Evolutionary conservation across 2,329 filamentous ascomycete genomes (phyloP), one percentile per base, ranked within the genome.

Genomic region (Diaporthe citriasiana): DNA sequence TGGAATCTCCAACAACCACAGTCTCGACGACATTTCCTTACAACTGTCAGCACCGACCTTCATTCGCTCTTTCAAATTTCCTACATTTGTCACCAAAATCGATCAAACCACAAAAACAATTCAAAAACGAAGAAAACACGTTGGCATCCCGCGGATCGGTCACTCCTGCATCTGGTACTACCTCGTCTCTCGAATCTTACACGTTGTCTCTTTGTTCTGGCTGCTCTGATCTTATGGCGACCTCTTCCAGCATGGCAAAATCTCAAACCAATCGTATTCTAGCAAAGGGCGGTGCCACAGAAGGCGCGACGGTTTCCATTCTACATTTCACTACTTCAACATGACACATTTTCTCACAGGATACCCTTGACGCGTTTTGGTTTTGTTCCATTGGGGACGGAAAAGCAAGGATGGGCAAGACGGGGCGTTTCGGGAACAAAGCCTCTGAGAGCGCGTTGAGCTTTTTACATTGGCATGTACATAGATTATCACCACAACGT

Each of bases 31-130:
- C 70, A 69, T 76, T 77, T 76, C 71, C 73, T 76, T 75, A 59
- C 12, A 22, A 65, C 50, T 33, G 59, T 56, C 59, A 66, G 70
- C 22, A 82, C 79, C 77, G 77, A 82, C 79, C 78, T 69, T 17
- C 25, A 79, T 80, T 80, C 80, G 47, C 74, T 82, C 80, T 53
- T 57, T 81, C 51, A 66, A 71, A 50, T 51, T 79, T 77, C 76
- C 76, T 77, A 69, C 65, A 33, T 19, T 65, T 15, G 50, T 45
- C 42, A 71, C 51, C 25, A 25, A 19, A 40, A 56, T 15, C 27
- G 73, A 55, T 38, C 72, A 75, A 72, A 76, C 40, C 22, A 53
- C 22, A 55, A 51, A 72, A 74, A 75, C 77, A 76, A 55, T 38
- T 40, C 2, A 45, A 73, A 77, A 76, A 71, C 51, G 15, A 30